These are phyloP conservation scores for Picochlorum sp. DNA, from an alignment of 139 green algal species.

Conservation along the genomic window DNA sequence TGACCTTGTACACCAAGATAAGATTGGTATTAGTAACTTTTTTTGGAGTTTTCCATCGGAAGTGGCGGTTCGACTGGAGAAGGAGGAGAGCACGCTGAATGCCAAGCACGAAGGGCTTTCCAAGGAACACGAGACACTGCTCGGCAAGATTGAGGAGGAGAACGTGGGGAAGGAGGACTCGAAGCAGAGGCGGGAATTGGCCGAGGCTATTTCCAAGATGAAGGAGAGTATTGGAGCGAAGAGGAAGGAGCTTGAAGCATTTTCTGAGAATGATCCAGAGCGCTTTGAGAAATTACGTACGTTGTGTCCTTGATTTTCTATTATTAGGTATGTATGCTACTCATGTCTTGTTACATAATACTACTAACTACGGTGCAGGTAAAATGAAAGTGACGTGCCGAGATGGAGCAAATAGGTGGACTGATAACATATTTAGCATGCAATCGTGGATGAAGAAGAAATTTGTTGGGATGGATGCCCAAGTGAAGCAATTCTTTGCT, in stretches of 20 bases:
- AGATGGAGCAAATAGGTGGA: slow-evolving; percentile 64
- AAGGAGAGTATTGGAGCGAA: slow-evolving; percentile 26
- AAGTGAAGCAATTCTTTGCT: slow-evolving; percentile 31
- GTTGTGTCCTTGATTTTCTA: neutral
- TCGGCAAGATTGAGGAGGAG: slow-evolving; percentile 24
- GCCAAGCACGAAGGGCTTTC: slow-evolving; percentile 9
- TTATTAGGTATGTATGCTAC: too few species aligned
- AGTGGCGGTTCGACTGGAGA: slow-evolving; percentile 47
- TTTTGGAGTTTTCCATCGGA: slow-evolving; percentile 73
- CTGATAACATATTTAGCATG: slow-evolving; percentile 40
- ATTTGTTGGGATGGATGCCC: slow-evolving; percentile 52
- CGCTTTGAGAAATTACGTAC: slow-evolving; percentile 25
- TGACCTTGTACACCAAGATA: slow-evolving; percentile 66
- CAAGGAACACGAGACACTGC: slow-evolving; percentile 18
- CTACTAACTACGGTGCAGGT: neutral
- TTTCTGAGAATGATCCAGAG: slow-evolving; percentile 54
- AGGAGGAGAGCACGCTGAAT: slow-evolving; percentile 11
- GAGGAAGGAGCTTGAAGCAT: slow-evolving; percentile 26
- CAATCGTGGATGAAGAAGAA: slow-evolving; percentile 52
- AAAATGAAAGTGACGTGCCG: slow-evolving; percentile 21
- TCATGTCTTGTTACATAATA: too few species aligned
- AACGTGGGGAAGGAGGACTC: slow-evolving; percentile 46
- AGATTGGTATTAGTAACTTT: slow-evolving; percentile 71
- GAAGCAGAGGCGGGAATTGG: slow-evolving; percentile 33
- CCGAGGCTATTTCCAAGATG: slow-evolving; percentile 22